A percentile compares a stretch with the other conserved stretches of the same genome.
Evolutionary conservation across 768 basidiomycete genomes (phyloP).

Genomic region (Cantharellus anzutake): DNA sequence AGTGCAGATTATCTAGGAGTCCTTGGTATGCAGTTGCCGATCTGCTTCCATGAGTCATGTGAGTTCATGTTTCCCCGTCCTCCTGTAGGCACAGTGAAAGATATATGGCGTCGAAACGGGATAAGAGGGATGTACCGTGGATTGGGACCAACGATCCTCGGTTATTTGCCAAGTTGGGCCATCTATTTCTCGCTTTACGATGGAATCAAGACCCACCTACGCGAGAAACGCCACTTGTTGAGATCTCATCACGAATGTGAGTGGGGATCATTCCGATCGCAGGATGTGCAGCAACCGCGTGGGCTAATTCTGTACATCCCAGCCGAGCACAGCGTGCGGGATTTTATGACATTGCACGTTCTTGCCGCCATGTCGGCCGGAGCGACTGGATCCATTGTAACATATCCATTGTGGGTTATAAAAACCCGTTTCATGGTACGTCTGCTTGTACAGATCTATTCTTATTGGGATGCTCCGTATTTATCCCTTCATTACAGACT

Average conservation of each 20-base stretch:
- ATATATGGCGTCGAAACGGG: conserved; percentile 47
- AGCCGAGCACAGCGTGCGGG: conserved; percentile 27
- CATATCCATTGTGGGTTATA: conserved; percentile 96
- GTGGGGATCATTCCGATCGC: too few species aligned
- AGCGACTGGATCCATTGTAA: conserved; percentile 78
- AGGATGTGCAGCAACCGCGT: too few species aligned
- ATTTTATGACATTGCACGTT: conserved; percentile 77
- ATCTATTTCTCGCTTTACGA: conserved; percentile 99
- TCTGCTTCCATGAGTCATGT: conserved; percentile 8
- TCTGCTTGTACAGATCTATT: background rate
- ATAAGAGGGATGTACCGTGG: conserved; percentile 86
- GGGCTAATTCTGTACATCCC: too few species aligned
- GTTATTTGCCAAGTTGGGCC: conserved; percentile 97
- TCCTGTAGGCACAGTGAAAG: conserved; percentile 31
- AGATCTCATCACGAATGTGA: background rate
- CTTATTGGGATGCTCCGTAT: background rate
- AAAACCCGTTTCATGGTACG: conserved; percentile 96
- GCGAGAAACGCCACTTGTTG: background rate
- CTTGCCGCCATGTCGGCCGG: conserved; percentile 93
- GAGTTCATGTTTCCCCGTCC: conserved; percentile 5
- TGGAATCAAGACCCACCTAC: conserved; percentile 49
- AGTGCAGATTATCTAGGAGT: conserved; percentile 63
- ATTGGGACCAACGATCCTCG: conserved; percentile 89
- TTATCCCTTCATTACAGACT: conserved; percentile 31
- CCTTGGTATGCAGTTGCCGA: conserved; percentile 28